Base-by-base conservation (phyloP, 164 flowering plant genomes). In the Vitis amurensis region DNA sequence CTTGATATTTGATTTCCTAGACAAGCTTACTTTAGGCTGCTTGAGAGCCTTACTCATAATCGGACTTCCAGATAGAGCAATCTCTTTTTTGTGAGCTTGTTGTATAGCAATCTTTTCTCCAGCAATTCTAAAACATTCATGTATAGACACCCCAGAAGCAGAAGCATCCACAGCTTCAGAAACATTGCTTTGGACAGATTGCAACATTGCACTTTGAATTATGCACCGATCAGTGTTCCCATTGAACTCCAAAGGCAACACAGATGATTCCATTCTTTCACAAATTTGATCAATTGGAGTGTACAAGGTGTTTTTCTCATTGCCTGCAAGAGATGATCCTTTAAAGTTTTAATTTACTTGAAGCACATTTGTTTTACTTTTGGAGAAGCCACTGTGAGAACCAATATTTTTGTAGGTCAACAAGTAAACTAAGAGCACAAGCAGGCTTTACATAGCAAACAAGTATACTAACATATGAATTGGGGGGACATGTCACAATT, bases 161-260 rank as follows among this genome's bases (percentile, higher is more conserved):
- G 44, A 37, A 37, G 47, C 70, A 67, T 64, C 83, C 49, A 68
- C 52, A 69, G 59, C 44, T 70, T 88, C 79, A 37, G 80, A 78
- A n/a, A 52, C 53, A 61, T 56, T 64, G 23, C 47, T 74, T 27
- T 63, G 62, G 9, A 50, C 49, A 44, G 80, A 61, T 51, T 76
- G 74, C 47, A 68, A 66, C 12, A n/a, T 55, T 51, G 70, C 62
- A 53, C 55, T 73, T 55, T 60, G 73, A 58, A 50, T 29, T 11
- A 64, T 7, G 60, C 64, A 55, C 12, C 37, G 56, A 52, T 64
- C 49, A 14, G 50, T 50, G 27, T 68, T 63, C 48, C 60, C 72
- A 56, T 74, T 64, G 61, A 51, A 63, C 50, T 74, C 76, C 63
- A 70, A 12, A 60, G 80, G 77, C 67, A 72, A 48, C 60, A 67